Base-by-base conservation (phyloP, 2,329 filamentous ascomycete genomes). In the Phaeophleospora eucalypticola region DNA sequence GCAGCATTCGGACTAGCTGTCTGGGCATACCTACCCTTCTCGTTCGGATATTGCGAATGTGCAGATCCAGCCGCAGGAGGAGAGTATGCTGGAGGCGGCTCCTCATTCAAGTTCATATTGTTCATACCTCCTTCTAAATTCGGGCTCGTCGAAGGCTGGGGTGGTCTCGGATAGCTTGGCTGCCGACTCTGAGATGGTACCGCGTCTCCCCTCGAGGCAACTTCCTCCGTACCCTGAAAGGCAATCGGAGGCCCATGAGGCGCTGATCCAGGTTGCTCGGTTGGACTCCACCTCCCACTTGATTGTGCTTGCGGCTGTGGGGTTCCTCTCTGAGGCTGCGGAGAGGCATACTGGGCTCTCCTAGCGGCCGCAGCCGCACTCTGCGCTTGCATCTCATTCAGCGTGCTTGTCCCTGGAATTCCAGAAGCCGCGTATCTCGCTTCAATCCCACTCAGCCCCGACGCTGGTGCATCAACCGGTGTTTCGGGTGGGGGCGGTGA, bases 401-500 rank as follows among this genome's bases (percentile, higher is more conserved):
- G 73, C 2, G 89, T 94, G 2, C 84, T 85, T 0, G 87, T 85
- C 2, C 89, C 90, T 2, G 89, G 87, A 54, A 95, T 95, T 29
- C 90, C 90, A 20, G 89, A 86, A 2, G 89, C 89, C 2, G 90
- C 90, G 75, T 94, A 96, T 45, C 89, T 82, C 41, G 89, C 87
- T 66, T 95, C 90, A 58, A 96, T 95, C 46, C 87, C 88, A 34
- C 86, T 88, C 44, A 65, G 45, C 8, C 59, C 61, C 17, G 43
- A 41, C 10, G 48, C 45, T 16, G 58, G 46, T 7, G 56, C 33
- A 43, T 86, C 79, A 51, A 91, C 78, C 24, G 93, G 89, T 0
- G 93, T 97, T 66, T 97, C 91, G 7, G 93, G 93, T 1, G 93
- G 93, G 3, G 93, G 91, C 4, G 93, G 93, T 20, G 91, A 97